A percentile compares a stretch with the other conserved stretches of the same genome.
Evolutionary conservation across 768 basidiomycete species (phyloP).

Genomic region (Hirschioporus abietinus): DNA sequence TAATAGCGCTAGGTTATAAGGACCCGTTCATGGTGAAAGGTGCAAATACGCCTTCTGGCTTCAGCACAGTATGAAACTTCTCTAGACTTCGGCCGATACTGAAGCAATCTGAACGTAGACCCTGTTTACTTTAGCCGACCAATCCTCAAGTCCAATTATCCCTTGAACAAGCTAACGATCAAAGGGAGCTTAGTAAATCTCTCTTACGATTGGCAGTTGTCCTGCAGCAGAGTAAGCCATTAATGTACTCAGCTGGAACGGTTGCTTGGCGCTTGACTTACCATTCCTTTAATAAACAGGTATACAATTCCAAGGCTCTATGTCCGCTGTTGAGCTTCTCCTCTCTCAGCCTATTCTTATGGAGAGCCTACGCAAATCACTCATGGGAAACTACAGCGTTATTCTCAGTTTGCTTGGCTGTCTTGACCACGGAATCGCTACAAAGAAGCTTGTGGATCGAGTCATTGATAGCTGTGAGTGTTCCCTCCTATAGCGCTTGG

Average conservation of each 20-base stretch:
- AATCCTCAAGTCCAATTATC: conserved; percentile 35
- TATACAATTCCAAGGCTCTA: conserved; percentile 57
- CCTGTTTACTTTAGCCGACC: conserved; percentile 17
- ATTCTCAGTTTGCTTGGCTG: conserved; percentile 92
- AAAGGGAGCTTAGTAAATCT: conserved; percentile 74
- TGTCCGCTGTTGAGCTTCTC: conserved; percentile 80
- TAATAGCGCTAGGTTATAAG: conserved; percentile 52
- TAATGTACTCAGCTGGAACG: background rate
- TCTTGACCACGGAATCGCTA: conserved; percentile 76
- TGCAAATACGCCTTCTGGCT: conserved; percentile 29
- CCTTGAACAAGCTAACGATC: conserved; percentile 70
- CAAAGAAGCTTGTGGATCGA: conserved; percentile 87
- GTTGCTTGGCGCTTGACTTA: conserved; percentile 7
- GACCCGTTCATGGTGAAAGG: conserved; percentile 68
- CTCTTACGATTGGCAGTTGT: conserved; percentile 75
- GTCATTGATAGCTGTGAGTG: conserved; percentile 73
- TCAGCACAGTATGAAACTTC: conserved; percentile 41
- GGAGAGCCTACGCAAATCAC: conserved; percentile 84
- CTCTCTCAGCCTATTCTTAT: conserved; percentile 74
- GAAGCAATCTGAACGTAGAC: conserved; percentile 14
- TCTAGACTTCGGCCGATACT: conserved; percentile 3
- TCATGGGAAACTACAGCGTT: conserved; percentile 88
- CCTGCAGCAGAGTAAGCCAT: conserved; percentile 66
- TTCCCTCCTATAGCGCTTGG: conserved; percentile 19
- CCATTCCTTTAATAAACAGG: conserved; percentile 33